Evolutionary conservation across 2,329 filamentous ascomycete genomes (phyloP).

Genomic region (Westerdykella ornata): DNA sequence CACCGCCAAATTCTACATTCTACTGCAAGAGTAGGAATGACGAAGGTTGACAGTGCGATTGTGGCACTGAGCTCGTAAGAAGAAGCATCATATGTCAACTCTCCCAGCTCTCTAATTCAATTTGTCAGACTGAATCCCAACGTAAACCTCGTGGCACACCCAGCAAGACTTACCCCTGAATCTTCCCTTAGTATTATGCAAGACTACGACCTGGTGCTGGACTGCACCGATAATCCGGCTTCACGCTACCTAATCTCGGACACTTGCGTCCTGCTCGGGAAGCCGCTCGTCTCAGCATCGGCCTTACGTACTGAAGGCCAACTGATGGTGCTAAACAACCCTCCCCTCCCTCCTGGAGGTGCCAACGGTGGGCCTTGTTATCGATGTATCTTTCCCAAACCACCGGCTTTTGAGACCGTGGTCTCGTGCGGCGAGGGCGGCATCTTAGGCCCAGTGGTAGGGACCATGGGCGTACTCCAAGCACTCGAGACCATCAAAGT

Average conservation of each 20-base stretch:
- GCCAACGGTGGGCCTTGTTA: slow-evolving; percentile 73
- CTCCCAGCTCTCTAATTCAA: slow-evolving; percentile 9
- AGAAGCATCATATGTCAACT: not conserved
- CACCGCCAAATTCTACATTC: slow-evolving; percentile 85
- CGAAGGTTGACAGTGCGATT: slow-evolving; percentile 69
- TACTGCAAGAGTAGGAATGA: slow-evolving; percentile 61
- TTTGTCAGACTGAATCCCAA: slow-evolving; percentile 62
- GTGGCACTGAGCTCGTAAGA: slow-evolving; percentile 42
- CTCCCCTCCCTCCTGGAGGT: slow-evolving; percentile 56
- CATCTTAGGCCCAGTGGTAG: slow-evolving; percentile 86
- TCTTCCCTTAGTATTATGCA: slow-evolving; percentile 62
- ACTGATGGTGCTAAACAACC: slow-evolving; percentile 79
- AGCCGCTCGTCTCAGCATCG: slow-evolving; percentile 80
- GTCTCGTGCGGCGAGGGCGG: slow-evolving; percentile 88
- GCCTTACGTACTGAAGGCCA: slow-evolving; percentile 86
- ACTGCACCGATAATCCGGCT: slow-evolving; percentile 91
- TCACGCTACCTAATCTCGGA: slow-evolving; percentile 92
- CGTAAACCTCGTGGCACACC: slow-evolving; percentile 57
- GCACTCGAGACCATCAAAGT: slow-evolving; percentile 83
- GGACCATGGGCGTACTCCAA: slow-evolving; percentile 86
- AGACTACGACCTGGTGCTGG: slow-evolving; percentile 75
- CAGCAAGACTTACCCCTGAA: slow-evolving; percentile 58
- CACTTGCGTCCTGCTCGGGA: slow-evolving; percentile 69
- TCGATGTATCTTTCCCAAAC: slow-evolving; percentile 82
- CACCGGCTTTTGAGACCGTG: slow-evolving; percentile 75